Base-by-base conservation (phyloP, 129 eudicot species). In the Arctium minus region DNA sequence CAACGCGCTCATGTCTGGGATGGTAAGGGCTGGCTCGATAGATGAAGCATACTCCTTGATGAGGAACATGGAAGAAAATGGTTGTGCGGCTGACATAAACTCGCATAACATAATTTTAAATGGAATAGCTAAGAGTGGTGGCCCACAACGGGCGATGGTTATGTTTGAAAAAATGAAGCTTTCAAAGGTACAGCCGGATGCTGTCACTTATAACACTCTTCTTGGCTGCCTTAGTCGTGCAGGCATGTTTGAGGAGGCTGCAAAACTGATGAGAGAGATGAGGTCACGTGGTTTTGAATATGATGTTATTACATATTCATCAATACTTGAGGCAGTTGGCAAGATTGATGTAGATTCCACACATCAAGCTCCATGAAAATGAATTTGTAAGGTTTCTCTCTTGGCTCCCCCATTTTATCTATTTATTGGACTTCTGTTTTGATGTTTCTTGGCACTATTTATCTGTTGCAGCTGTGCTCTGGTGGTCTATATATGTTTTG, bases 211-310 rank as follows among this genome's bases (percentile, higher is more conserved):
- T 82, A 96, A 96, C 76, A 96, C 99, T 5, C 80, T 96, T 80
- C 95, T 96, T 65, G 89, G 99, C 29, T 93, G 97, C 71, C 84
- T 90, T 15, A 93, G 99, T 77, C 97, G 94, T 79, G 97, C 97
- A n/a, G 99, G 99, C 8, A 86, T 96, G 99, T 96, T 96, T 78
- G 99, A 96, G 80, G 99, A 93, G 84, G 97, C 97, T 85, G 97
- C 97, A 1, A 93, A 86, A 78, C 82, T 96, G 38, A 96, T 96
- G 97, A 91, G 90, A 77, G 97, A 96, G 91, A 96, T 96, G 99
- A 83, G 22, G 7, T 74, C 79, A 0, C 80, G 72, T 74, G 97
- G 97, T 72, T 96, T 89, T 84, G 90, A 93, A 68, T 96, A 96
- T 82, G 98, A 96, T 86, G 76, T 75, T 38, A 91, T 96, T 68